Evolutionary conservation across 139 green algal genomes (phyloP).

Genomic region (Mychonastes homosphaera): DNA sequence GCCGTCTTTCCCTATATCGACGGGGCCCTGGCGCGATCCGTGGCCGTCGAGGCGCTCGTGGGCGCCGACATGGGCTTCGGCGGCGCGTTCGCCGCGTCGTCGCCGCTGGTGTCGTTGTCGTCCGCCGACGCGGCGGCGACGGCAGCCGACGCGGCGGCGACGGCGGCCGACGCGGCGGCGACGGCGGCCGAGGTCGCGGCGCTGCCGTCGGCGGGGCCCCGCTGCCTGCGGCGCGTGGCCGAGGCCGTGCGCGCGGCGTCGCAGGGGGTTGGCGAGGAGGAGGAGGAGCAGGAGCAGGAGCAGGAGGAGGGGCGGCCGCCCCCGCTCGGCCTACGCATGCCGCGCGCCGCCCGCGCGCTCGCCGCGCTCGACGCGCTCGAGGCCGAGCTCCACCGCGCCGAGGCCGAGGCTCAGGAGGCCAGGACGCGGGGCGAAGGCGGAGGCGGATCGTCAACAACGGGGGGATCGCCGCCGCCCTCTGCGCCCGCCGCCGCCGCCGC

Average conservation of each 20-base stretch:
- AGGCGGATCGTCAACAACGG: background rate
- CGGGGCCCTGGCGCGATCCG: constrained; percentile 44
- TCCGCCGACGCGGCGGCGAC: too few relatives aligned
- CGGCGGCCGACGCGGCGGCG: constrained; percentile 8
- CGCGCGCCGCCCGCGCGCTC: constrained; percentile 17
- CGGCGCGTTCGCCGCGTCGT: too few relatives aligned
- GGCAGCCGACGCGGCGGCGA: constrained; percentile 10
- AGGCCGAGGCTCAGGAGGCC: background rate
- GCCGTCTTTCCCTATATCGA: constrained; percentile 64
- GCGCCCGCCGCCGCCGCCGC: background rate
- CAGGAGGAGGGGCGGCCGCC: constrained; percentile 1
- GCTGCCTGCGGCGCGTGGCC: constrained; percentile 4
- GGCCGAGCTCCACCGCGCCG: constrained; percentile 8
- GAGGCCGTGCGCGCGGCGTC: constrained; percentile 5
- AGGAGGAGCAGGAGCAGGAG: constrained; percentile 1
- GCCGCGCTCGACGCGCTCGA: constrained; percentile 18
- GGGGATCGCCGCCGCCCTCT: background rate
- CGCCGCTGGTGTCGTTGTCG: too few relatives aligned
- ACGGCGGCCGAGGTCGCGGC: background rate
- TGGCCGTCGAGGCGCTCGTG: constrained; percentile 31
- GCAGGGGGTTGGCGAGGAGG: background rate
- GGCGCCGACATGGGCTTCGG: too few relatives aligned
- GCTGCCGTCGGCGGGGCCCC: background rate
- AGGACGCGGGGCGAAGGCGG: background rate
- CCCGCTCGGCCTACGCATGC: background rate